Evolutionary conservation across 441 rosid species (phyloP).

Genomic region (Croton laevigatus): DNA sequence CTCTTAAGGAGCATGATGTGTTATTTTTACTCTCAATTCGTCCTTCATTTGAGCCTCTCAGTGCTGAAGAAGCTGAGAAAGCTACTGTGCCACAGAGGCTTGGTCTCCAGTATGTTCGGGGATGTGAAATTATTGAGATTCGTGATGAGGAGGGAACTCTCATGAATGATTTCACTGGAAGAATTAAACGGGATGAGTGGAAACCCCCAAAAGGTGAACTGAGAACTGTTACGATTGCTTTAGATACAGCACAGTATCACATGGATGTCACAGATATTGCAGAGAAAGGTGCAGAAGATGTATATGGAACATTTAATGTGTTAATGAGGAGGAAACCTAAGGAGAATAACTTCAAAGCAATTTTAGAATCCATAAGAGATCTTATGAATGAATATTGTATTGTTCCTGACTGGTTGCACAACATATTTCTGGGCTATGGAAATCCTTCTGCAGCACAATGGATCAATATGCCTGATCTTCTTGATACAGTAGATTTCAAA

Average conservation of each 20-base stretch:
- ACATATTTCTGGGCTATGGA: slow-evolving; percentile 94
- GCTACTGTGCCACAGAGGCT: slow-evolving; percentile 90
- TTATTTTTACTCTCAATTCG: slow-evolving; percentile 86
- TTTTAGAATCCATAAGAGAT: slow-evolving; percentile 97
- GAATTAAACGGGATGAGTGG: slow-evolving; percentile 94
- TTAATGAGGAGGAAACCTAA: slow-evolving; percentile 98
- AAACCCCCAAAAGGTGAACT: slow-evolving; percentile 98
- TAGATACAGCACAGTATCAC: slow-evolving; percentile 96
- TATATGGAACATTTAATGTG: slow-evolving; percentile 85
- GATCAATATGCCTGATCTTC: slow-evolving; percentile 96
- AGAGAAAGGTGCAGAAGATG: slow-evolving; percentile 93
- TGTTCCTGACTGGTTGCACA: slow-evolving; percentile 98
- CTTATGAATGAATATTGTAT: slow-evolving; percentile 99
- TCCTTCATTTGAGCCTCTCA: slow-evolving; percentile 93
- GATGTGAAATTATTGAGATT: slow-evolving; percentile 92
- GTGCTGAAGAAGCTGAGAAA: slow-evolving; percentile 88
- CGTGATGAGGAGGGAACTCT: slow-evolving; percentile 92
- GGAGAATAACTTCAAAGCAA: slow-evolving; percentile 99
- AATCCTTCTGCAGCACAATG: slow-evolving; percentile 99
- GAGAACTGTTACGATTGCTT: slow-evolving; percentile 88
- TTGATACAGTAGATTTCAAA: slow-evolving; percentile 88
- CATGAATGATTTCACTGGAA: slow-evolving; percentile 97
- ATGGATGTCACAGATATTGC: slow-evolving; percentile 95
- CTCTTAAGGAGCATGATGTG: slow-evolving; percentile 99
- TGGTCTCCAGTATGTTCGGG: slow-evolving; percentile 94